Evolutionary conservation across 2,329 filamentous ascomycete species (phyloP).

Genomic region (Trichoderma breve): DNA sequence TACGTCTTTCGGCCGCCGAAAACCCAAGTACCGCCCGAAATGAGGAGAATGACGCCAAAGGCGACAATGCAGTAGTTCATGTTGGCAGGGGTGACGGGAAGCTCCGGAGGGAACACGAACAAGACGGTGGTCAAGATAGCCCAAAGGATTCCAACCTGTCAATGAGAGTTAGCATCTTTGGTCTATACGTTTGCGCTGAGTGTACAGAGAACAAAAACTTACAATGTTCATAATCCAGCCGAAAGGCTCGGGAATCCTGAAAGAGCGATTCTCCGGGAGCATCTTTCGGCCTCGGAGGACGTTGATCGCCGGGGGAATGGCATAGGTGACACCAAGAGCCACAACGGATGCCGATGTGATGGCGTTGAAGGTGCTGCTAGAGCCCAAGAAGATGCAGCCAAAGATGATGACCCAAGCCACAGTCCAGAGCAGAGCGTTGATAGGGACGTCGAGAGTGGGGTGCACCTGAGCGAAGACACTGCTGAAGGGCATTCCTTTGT

Average conservation of each 20-base stretch:
- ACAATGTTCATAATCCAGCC: constrained; percentile 39
- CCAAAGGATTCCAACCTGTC: constrained; percentile 56
- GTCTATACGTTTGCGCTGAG: not conserved
- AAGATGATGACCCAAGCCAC: constrained; percentile 63
- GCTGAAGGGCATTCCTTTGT: constrained; percentile 66
- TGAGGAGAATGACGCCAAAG: constrained; percentile 47
- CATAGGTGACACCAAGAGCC: constrained; percentile 70
- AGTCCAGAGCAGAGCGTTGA: constrained; percentile 65
- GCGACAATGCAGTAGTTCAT: constrained; percentile 62
- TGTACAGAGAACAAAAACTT: not conserved
- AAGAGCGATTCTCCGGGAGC: constrained; percentile 52
- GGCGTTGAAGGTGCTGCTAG: constrained; percentile 65
- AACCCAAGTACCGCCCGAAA: constrained; percentile 45
- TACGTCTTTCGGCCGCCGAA: constrained; percentile 51
- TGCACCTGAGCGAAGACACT: constrained; percentile 61
- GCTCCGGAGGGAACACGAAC: constrained; percentile 69
- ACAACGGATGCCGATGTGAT: constrained; percentile 73
- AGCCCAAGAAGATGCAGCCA: constrained; percentile 68
- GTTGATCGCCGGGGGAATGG: constrained; percentile 70
- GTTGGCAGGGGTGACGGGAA: constrained; percentile 62
- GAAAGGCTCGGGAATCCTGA: constrained; percentile 36
- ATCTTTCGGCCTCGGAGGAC: constrained; percentile 63
- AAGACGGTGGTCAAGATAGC: constrained; percentile 69
- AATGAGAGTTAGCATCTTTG: not conserved
- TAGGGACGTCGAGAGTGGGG: constrained; percentile 58